A percentile compares a stretch with the other conserved stretches of the same genome.
These are phyloP conservation scores for Primulina tabacum DNA, from an alignment of 257 asterid species.

Conservation along the genomic window DNA sequence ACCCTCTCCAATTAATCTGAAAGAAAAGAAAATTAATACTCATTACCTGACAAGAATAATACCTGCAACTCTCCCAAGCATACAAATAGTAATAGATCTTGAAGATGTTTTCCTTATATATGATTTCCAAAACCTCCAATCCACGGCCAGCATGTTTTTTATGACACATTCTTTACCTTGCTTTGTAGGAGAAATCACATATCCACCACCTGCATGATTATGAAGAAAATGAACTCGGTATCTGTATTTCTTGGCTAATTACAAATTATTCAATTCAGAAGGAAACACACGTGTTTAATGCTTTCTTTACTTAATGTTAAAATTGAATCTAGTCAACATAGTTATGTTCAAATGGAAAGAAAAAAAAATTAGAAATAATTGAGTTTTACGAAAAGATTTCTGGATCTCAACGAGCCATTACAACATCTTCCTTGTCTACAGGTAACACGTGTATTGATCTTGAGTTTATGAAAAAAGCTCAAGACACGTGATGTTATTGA, in stretches of 20 bases:
- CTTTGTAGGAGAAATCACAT: constrained; percentile 62
- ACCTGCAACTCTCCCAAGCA: constrained; percentile 89
- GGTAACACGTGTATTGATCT: too few species aligned
- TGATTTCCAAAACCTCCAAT: constrained; percentile 86
- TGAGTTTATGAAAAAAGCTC: neutral
- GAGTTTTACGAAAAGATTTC: too few species aligned
- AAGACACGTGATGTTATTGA: neutral
- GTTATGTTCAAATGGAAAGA: too few species aligned
- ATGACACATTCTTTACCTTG: constrained; percentile 70
- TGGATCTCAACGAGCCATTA: too few species aligned
- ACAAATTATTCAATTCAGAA: neutral
- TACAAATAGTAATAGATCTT: constrained; percentile 64
- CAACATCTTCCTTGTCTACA: too few species aligned
- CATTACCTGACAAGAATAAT: constrained; percentile 5
- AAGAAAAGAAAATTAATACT: neutral
- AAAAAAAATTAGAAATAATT: too few species aligned
- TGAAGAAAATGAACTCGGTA: constrained; percentile 7
- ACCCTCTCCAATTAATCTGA: constrained; percentile 2
- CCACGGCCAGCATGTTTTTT: constrained; percentile 79
- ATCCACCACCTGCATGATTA: constrained; percentile 72
- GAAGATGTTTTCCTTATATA: constrained; percentile 54
- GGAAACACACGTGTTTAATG: neutral
- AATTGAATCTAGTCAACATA: too few species aligned
- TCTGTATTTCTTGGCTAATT: neutral
- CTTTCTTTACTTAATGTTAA: neutral